These are phyloP conservation scores for Trichoderma koningii DNA, from an alignment of 2,329 filamentous ascomycete genomes.

Conservation along the genomic window DNA sequence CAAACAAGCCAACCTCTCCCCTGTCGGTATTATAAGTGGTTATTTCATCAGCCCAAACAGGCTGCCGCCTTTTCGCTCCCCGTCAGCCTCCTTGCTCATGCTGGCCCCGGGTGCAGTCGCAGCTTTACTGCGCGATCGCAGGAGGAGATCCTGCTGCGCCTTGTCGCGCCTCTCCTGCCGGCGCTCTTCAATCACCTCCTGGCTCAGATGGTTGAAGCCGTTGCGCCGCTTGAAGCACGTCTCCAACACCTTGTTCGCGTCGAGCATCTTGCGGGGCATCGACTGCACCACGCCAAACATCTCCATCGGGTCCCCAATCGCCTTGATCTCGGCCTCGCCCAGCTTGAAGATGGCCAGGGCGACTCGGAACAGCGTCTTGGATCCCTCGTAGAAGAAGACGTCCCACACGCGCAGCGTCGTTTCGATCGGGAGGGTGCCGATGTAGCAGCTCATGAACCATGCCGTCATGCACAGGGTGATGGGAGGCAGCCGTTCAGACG, in stretches of 20 bases:
- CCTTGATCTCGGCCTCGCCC: constrained; percentile 77
- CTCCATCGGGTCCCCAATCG: constrained; percentile 85
- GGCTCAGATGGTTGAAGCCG: constrained; percentile 78
- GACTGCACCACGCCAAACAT: constrained; percentile 93
- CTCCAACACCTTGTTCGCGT: constrained; percentile 81
- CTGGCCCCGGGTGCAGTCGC: constrained; percentile 28
- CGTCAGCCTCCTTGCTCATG: constrained; percentile 31
- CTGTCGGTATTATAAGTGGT: neutral
- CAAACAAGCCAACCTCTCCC: constrained; percentile 9
- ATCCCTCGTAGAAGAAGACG: constrained; percentile 92
- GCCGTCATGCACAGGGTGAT: constrained; percentile 91
- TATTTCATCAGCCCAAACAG: constrained; percentile 48
- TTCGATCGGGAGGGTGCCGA: constrained; percentile 89
- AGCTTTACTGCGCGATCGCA: constrained; percentile 34
- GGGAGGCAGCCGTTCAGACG: constrained; percentile 69
- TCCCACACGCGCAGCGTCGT: constrained; percentile 93
- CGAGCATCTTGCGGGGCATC: constrained; percentile 76
- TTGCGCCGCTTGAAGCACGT: constrained; percentile 78
- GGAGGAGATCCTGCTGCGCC: constrained; percentile 47
- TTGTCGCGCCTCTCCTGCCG: constrained; percentile 67
- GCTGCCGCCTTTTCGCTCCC: constrained; percentile 40
- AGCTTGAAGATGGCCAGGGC: constrained; percentile 89
- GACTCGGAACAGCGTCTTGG: constrained; percentile 89
- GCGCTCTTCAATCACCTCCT: constrained; percentile 77
- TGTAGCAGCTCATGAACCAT: constrained; percentile 98